These are phyloP conservation scores for Podaxis pistillaris DNA, from an alignment of 768 basidiomycete species.

Conservation along the genomic window DNA sequence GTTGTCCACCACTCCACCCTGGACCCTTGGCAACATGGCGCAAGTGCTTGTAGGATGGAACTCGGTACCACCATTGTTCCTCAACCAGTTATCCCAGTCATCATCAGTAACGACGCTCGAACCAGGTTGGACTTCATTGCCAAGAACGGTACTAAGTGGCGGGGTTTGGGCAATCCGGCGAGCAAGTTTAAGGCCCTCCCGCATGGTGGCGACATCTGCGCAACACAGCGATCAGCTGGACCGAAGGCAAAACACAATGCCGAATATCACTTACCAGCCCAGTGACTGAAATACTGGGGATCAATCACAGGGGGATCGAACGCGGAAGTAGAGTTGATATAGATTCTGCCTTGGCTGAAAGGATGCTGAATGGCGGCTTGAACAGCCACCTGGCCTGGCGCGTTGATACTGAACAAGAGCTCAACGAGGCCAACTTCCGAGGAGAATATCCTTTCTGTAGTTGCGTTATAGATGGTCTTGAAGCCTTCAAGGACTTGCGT, in stretches of 20 bases:
- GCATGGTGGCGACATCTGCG: slow-evolving; percentile 44
- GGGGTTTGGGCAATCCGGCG: slow-evolving; percentile 49
- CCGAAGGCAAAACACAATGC: neutral
- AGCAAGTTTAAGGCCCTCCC: slow-evolving; percentile 64
- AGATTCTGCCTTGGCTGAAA: slow-evolving; percentile 59
- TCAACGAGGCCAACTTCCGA: slow-evolving; percentile 53
- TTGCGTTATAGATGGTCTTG: slow-evolving; percentile 51
- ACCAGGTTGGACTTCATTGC: slow-evolving; percentile 23
- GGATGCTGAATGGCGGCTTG: slow-evolving; percentile 71
- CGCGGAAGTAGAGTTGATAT: slow-evolving; percentile 55
- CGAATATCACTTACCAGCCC: slow-evolving; percentile 35
- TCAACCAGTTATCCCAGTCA: slow-evolving; percentile 53
- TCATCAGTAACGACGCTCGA: slow-evolving; percentile 48
- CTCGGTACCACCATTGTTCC: slow-evolving; percentile 44
- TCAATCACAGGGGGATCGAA: slow-evolving; percentile 65
- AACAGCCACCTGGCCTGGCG: slow-evolving; percentile 41
- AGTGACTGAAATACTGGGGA: slow-evolving; percentile 61
- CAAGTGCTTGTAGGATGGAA: slow-evolving; percentile 49
- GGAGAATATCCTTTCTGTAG: slow-evolving; percentile 36
- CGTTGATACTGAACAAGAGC: slow-evolving; percentile 44
- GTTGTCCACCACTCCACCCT: slow-evolving; percentile 34
- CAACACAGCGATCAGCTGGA: neutral
- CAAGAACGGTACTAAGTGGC: slow-evolving; percentile 45
- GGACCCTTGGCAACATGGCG: slow-evolving; percentile 28
- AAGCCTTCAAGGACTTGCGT: slow-evolving; percentile 50